Base-by-base conservation (phyloP, 768 basidiomycete species). In the Agaricus blazei region DNA sequence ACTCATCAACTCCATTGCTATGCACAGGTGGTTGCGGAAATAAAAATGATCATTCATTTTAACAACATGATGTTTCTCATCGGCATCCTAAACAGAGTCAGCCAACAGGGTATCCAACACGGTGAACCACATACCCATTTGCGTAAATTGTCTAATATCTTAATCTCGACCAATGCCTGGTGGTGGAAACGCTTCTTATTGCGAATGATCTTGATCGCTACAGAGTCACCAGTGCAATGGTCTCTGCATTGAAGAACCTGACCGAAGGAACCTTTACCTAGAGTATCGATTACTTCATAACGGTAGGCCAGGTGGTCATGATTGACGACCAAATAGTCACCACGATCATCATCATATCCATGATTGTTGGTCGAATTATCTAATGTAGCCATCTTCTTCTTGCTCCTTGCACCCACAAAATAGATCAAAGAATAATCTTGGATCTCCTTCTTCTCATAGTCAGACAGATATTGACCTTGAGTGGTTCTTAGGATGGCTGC, bases 101-200 rank as follows among this genome's bases (percentile, higher is more conserved):
- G 15, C 38, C 31, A 31, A 26, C 7, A 26, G 48, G 23, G 5
- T 24, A 24, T 6, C 42, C 7, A 31, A 44, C 27, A 47, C 42
- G 37, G 48, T 38, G 40, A 52, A 6, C 28, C n/a, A 75, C 87
- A 55, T 63, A 93, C 95, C 97, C 97, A 98, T 90, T 95, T 93
- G 29, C 90, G 84, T 62, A 98, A 77, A 67, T 91, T 98, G 63
- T 98, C 93, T 59, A 99, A 74, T 56, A 99, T 98, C 73, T 98
- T 98, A 72, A 98, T 96, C 73, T 98, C 97, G n/a, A 98, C 95
- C 43, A 98, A 70, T 0, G 96, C 97, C 69, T 98, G 97, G 64
- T 96, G 92, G 68, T 98, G 95, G 76, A 98, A 98, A 47, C 97
- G 81, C 71, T 98, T 98, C 79, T 98, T 98, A 76, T 98, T 98